Base-by-base conservation (phyloP, 805 yeast genomes). In the Spathaspora boniae region DNA sequence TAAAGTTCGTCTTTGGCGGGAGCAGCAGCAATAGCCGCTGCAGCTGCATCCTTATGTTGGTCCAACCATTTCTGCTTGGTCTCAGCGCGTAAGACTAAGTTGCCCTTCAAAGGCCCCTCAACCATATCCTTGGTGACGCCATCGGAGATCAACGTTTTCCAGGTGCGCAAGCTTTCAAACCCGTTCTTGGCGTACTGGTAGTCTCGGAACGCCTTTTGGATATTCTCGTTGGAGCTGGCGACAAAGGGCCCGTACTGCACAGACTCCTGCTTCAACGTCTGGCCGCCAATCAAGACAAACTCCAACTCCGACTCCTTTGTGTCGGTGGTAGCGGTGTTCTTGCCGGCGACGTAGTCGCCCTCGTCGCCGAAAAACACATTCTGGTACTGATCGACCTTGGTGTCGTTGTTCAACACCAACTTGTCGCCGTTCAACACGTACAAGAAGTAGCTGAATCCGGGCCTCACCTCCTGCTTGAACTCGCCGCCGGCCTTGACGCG, bases 241-340 rank as follows among this genome's bases (percentile, higher is more conserved):
- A 88, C 96, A 53, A 88, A 89, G 9, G 96, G 96, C 12, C 96
- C 96, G 54, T 87, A 82, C 54, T 88, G 96, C 21, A 86, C 83
- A 37, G 83, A 70, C 12, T 78, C 75, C 63, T 87, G 95, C 47
- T 85, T 74, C 38, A 86, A 63, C 15, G 74, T 72, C 54, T 83
- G 60, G 38, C 95, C 95, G 21, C 87, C 93, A 43, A 86, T 66
- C n/a, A 86, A 44, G 4, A 82, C 80, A 51, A 86, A 80, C 46
- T 81, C 78, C 2, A 86, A 62, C 22, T 62, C 66, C 22, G 30
- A 26, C 16, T 34, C 35, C 15, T 30, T 14, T 24, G 65, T 62
- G 16, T 58, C 71, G n/a, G 76, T 72, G 16, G 65, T 70, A 6
- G 66, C 71, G 11, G 44, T 36, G 2, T 48, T 44, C 14, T 58